Evolutionary conservation across 768 basidiomycete species (phyloP).

Genomic region (Mycena sanguinolenta): DNA sequence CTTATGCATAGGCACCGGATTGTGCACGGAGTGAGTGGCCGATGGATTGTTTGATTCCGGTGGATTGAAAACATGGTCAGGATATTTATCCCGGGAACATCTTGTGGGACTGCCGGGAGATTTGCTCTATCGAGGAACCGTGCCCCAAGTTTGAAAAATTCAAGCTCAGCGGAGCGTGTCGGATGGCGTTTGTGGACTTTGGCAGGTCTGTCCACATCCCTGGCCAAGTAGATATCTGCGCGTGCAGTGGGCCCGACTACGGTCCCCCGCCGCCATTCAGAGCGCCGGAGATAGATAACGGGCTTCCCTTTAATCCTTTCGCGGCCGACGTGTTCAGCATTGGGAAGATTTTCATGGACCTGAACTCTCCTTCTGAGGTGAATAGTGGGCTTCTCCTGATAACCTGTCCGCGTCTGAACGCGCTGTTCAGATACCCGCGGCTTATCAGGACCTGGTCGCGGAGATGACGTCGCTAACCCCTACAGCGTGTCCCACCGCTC

Average conservation of each 20-base stretch:
- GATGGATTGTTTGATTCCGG: neutral
- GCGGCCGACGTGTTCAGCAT: constrained; percentile 11
- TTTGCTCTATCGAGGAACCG: neutral
- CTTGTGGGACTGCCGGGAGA: neutral
- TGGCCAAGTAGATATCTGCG: neutral
- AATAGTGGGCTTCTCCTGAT: neutral
- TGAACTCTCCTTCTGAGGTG: neutral
- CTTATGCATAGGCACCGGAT: constrained; percentile 19
- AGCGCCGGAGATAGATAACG: neutral
- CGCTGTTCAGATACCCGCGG: neutral
- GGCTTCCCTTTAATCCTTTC: neutral
- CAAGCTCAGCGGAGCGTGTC: neutral
- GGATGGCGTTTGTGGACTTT: constrained; percentile 13
- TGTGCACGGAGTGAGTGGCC: constrained; percentile 1
- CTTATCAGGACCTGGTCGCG: constrained; percentile 1
- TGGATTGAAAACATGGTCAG: neutral
- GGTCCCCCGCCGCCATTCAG: neutral
- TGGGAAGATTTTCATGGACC: neutral
- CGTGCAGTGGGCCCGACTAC: neutral
- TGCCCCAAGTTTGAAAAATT: constrained; percentile 10
- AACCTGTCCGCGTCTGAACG: neutral
- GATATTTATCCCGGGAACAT: constrained; percentile 1
- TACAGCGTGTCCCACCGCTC: neutral
- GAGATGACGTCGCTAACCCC: constrained; percentile 2
- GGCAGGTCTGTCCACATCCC: neutral